Evolutionary conservation across 768 basidiomycete species (phyloP).

Genomic region (Rhizopogon roseolus): DNA sequence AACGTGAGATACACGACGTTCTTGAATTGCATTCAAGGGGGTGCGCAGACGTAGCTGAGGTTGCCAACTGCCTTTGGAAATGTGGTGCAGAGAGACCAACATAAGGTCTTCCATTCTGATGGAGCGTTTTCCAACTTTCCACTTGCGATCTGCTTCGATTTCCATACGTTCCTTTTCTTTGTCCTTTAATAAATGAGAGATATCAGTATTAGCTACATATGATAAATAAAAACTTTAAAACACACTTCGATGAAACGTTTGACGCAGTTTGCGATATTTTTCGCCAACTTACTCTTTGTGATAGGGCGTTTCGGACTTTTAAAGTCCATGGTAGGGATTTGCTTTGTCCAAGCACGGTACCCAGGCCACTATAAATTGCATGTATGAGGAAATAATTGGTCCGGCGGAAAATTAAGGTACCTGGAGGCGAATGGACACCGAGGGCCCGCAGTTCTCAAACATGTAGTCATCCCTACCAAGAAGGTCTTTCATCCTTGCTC

Average conservation of each 20-base stretch:
- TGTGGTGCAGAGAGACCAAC: constrained; percentile 77
- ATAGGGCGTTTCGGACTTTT: constrained; percentile 74
- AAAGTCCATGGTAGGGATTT: constrained; percentile 81
- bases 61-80: constrained; percentile 81
- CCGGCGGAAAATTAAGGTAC: constrained; percentile 30
- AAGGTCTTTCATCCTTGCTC: constrained; percentile 52
- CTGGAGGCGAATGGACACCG: constrained; percentile 75
- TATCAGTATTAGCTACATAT: constrained; percentile 6
- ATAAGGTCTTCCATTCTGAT: constrained; percentile 65
- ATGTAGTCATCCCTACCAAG: constrained; percentile 57
- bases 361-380: constrained; percentile 63
- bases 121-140: constrained; percentile 54
- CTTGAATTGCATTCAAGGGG: not conserved
- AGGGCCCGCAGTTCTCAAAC: constrained; percentile 70
- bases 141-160: constrained; percentile 54
- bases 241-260: constrained; percentile 61
- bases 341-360: constrained; percentile 71
- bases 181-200: constrained; percentile 32
- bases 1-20: not conserved
- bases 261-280: constrained; percentile 76
- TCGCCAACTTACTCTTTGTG: constrained; percentile 70
- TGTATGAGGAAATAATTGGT: not conserved
- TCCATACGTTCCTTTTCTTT: constrained; percentile 50
- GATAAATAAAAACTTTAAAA: not conserved
- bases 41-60: constrained; percentile 58